phyloP scores from a whole-genome alignment of 352 stramenopile species.

The Thraustotheca clavata region DNA sequence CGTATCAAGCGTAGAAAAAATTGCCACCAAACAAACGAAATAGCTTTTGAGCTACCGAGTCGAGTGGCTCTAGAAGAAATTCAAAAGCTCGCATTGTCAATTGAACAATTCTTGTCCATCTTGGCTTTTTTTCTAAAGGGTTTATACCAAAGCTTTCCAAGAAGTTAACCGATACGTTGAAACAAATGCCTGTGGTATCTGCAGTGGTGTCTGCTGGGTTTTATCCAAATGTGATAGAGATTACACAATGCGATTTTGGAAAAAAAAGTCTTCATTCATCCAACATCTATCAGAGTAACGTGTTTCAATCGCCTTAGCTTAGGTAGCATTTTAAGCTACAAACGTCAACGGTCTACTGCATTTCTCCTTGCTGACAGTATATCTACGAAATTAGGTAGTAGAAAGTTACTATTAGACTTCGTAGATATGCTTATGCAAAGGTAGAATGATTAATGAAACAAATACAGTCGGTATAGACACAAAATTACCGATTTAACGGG shows the following conservation, averaged over 20 bases:
- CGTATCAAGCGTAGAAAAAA: slow-evolving; percentile 50
- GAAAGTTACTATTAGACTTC: too few species aligned
- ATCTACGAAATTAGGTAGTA: too few species aligned
- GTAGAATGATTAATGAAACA: too few species aligned
- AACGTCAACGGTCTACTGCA: slow-evolving; percentile 77
- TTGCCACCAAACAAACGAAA: slow-evolving; percentile 4
- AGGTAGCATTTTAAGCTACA: slow-evolving; percentile 74
- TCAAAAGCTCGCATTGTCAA: slow-evolving; percentile 68
- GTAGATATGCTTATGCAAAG: too few species aligned
- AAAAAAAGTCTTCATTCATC: slow-evolving; percentile 52
- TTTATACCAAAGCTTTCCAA: not conserved
- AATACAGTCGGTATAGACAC: too few species aligned
- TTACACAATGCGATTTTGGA: slow-evolving; percentile 31
- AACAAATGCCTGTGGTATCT: slow-evolving; percentile 38
- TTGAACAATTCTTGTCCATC: slow-evolving; percentile 49
- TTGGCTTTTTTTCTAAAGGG: slow-evolving; percentile 39
- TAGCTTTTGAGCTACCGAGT: slow-evolving; percentile 62
- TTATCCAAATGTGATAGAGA: slow-evolving; percentile 88
- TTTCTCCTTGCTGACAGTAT: too few species aligned
- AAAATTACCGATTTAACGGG: too few species aligned
- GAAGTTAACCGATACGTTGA: slow-evolving; percentile 27
- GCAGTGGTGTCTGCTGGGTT: slow-evolving; percentile 74
- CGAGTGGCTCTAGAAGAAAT: slow-evolving; percentile 47
- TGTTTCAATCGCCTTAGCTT: slow-evolving; percentile 51
- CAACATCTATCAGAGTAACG: slow-evolving; percentile 54